Percentiles rank a stretch among this genome's conserved stretches.
phyloP scores from a whole-genome alignment of 2,329 filamentous ascomycete species.

The Cladosporium colombiae region DNA sequence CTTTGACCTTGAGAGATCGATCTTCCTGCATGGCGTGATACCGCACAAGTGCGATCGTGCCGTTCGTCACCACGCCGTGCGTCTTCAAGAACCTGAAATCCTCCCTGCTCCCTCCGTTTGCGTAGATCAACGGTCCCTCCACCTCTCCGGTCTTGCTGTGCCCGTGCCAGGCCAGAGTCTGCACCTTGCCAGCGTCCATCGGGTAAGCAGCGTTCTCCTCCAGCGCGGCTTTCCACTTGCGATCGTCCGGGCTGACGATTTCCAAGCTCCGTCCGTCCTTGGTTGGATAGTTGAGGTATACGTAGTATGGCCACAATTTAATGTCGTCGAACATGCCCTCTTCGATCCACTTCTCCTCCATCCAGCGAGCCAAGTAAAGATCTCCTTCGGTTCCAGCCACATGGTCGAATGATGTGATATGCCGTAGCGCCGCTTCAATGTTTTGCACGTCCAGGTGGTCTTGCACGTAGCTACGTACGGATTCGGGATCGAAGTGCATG shows the following conservation, averaged over 20 bases:
- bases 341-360: constrained; percentile 75
- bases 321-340: constrained; percentile 69
- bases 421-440: constrained; percentile 68
- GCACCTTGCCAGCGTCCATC: constrained; percentile 59
- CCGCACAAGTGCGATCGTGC: constrained; percentile 80
- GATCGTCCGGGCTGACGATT: constrained; percentile 69
- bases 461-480: constrained; percentile 74
- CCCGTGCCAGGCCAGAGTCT: constrained; percentile 82
- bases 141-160: constrained; percentile 86
- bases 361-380: constrained; percentile 79
- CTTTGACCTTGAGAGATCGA: constrained; percentile 80
- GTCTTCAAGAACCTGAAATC: constrained; percentile 77
- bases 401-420: constrained; percentile 83
- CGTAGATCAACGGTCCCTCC: constrained; percentile 83
- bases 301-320: constrained; percentile 66
- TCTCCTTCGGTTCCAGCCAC: constrained; percentile 94
- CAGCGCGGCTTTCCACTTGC: constrained; percentile 73
- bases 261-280: constrained; percentile 75
- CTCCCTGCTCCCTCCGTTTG: constrained; percentile 82
- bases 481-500: constrained; percentile 80
- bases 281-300: constrained; percentile 90
- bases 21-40: constrained; percentile 75
- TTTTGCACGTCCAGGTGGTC: constrained; percentile 65
- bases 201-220: constrained; percentile 76
- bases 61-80: constrained; percentile 70